Conservation (phyloP, 805 yeast genomes). For the Teunomyces tritomae region DNA sequence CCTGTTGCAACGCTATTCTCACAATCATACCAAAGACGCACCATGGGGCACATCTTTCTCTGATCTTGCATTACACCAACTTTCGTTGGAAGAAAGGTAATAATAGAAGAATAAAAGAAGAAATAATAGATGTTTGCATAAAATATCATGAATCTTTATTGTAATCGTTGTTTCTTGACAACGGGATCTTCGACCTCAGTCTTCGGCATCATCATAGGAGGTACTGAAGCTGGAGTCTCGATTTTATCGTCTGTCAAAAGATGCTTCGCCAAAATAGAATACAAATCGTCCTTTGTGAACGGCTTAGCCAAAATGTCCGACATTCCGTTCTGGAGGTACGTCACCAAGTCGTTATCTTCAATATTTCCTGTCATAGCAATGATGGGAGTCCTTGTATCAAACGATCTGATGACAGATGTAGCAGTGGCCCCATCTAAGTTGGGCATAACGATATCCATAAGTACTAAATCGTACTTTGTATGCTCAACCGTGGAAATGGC, state of each 20-base stretch:
- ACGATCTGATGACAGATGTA: slow-evolving; percentile 80
- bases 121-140: background rate
- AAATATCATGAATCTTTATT: background rate
- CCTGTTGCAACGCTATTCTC: slow-evolving; percentile 15
- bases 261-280: slow-evolving; percentile 73
- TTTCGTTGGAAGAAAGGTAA: background rate
- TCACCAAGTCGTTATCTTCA: slow-evolving; percentile 75
- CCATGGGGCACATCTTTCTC: slow-evolving; percentile 54
- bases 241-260: slow-evolving; percentile 39
- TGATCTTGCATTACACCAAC: slow-evolving; percentile 46
- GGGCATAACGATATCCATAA: slow-evolving; percentile 91
- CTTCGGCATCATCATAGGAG: background rate
- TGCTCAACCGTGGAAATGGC: slow-evolving; percentile 78
- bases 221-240: background rate
- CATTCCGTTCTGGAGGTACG: slow-evolving; percentile 84
- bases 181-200: background rate
- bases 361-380: slow-evolving; percentile 94
- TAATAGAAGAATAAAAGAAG: background rate
- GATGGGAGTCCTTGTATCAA: slow-evolving; percentile 83
- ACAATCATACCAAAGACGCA: slow-evolving; percentile 22
- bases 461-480: slow-evolving; percentile 65
- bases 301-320: slow-evolving; percentile 92
- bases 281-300: slow-evolving; percentile 82
- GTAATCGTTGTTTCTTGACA: slow-evolving; percentile 9
- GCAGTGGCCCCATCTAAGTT: slow-evolving; percentile 88